Evolutionary conservation across 371 early-diverging fungal genomes (phyloP), one percentile per base, ranked within the genome.

Genomic region (Smittium culicis): DNA sequence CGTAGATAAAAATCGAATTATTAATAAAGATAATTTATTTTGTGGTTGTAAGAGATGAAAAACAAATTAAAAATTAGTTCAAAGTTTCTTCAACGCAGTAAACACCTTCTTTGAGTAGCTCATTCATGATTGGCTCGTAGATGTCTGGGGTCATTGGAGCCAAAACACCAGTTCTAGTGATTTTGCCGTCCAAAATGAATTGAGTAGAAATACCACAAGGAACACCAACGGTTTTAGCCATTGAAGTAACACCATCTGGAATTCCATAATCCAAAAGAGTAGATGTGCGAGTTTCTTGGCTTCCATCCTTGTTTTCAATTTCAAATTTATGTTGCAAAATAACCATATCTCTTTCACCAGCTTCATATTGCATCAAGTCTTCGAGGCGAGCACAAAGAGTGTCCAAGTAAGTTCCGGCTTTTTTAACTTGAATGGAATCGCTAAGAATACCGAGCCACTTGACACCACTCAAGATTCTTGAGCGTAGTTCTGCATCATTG

Each of bases 141-240:
- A 98, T 83, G 28, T 89, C 93, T 29, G 80, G 71, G 1, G 86
- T 77, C 88, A 94, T 93, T 55, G 98, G 98, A n/a, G 93, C 95
- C 69, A 96, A 71, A 27, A 98, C 89, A 72, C 98, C 98, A 61
- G 75, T 82, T 61, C 80, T 79, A 62, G 77, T 83, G 71, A 87
- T 76, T 74, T 84, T 79, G 70, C 93, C 92, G 70, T 94, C 88
- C 71, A 98, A 79, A 5, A 98, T 80, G 71, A 96, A 79, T 76
- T 96, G 90, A 11, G 88, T 84, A 32, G 93, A 95, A 76, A 98
- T 93, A 74, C 93, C 98, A 68, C 94, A 94, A 54, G 98, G 98
- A 54, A 92, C 84, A 69, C 97, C 97, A 33, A 98, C 98, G n/a
- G 96, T 92, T 71, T 84, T 91, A 55, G 98, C 96, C 98, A 98